A percentile compares a stretch with the other conserved stretches of the same genome.
These are phyloP conservation scores for Candida multigemmis DNA, from an alignment of 805 yeast species.

Conservation along the genomic window DNA sequence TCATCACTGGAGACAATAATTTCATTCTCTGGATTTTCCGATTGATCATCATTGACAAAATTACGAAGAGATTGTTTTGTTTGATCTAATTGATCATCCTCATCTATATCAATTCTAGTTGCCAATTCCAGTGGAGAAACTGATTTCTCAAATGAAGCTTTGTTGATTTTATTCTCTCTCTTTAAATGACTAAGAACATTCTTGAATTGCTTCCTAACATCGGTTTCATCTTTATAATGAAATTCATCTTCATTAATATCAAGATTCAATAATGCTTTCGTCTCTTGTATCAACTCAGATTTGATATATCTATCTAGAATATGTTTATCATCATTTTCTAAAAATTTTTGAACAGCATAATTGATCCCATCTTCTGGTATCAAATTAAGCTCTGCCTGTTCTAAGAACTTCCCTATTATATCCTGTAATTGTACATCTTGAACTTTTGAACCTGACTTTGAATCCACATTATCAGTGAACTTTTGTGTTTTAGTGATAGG, in stretches of 20 bases:
- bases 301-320: conserved; percentile 59
- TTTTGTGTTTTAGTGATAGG: too few species aligned
- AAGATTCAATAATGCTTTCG: conserved; percentile 36
- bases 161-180: too few species aligned
- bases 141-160: too few species aligned
- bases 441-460: too few species aligned
- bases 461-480: too few species aligned
- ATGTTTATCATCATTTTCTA: conserved; percentile 75
- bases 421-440: conserved; percentile 46
- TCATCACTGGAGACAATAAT: too few species aligned
- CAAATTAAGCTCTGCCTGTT: conserved; percentile 54
- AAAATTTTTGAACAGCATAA: conserved; percentile 60
- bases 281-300: conserved; percentile 44
- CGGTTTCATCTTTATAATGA: conserved; percentile 18
- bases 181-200: conserved; percentile 33
- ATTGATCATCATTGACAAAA: too few species aligned
- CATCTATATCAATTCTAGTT: too few species aligned
- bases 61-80: too few species aligned
- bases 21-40: too few species aligned
- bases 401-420: conserved; percentile 54
- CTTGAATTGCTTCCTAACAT: conserved; percentile 28
- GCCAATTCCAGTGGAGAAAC: too few species aligned
- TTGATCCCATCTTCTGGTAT: conserved; percentile 71
- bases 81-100: too few species aligned
- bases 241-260: conserved; percentile 31